phyloP scores from a whole-genome alignment of 202 grass and related monocot genomes.

The Setaria viridis region DNA sequence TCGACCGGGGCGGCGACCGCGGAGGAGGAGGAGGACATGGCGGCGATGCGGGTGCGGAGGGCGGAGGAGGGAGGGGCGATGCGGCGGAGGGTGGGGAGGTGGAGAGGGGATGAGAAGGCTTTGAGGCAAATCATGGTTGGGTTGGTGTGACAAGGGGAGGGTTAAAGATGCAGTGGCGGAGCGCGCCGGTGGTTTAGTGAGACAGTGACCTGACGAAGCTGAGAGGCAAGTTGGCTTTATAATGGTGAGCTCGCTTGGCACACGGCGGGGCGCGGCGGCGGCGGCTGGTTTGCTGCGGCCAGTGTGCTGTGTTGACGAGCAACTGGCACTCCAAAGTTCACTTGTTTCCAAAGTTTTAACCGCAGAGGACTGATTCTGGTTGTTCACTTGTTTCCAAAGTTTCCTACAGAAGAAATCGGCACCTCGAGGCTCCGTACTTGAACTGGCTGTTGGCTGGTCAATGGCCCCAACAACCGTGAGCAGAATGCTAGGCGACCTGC shows the following conservation, averaged over 20 bases:
- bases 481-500: not conserved
- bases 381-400: not conserved
- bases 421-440: too few species aligned
- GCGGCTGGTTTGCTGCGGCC: not conserved
- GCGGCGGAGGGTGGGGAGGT: slow-evolving; percentile 37
- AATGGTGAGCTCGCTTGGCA: not conserved
- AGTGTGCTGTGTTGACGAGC: not conserved
- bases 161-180: slow-evolving; percentile 25
- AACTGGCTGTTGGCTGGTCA: not conserved
- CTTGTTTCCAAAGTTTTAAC: too few species aligned
- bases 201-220: slow-evolving; percentile 25
- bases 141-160: slow-evolving; percentile 10
- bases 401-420: not conserved
- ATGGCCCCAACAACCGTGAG: slow-evolving; percentile 24
- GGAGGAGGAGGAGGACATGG: slow-evolving; percentile 18
- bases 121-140: slow-evolving; percentile 50
- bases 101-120: slow-evolving; percentile 42
- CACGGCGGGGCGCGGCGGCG: not conserved
- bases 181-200: not conserved
- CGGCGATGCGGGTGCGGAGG: slow-evolving; percentile 31
- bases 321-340: not conserved
- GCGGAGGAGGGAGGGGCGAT: not conserved
- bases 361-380: too few species aligned
- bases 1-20: slow-evolving; percentile 57
- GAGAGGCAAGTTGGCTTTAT: slow-evolving; percentile 10